Percentiles rank a stretch among this genome's conserved stretches.
Evolutionary conservation across 805 yeast genomes (phyloP).

Genomic region (Priceomyces melissophilus): DNA sequence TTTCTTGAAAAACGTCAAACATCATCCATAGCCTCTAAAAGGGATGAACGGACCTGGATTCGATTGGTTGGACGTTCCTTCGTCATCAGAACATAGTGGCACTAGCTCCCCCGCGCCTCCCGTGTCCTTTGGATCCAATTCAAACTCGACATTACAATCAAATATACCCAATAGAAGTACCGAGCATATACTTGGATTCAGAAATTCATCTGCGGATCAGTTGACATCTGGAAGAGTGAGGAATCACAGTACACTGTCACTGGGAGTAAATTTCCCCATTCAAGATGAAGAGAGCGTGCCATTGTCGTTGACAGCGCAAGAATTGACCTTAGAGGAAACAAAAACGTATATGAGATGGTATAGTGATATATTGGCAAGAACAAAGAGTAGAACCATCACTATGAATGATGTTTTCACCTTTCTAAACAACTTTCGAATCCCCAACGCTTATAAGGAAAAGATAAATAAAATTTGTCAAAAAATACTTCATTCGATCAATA

Average conservation of each 20-base stretch:
- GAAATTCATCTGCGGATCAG: constrained; percentile 13
- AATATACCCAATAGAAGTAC: constrained; percentile 1
- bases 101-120: constrained; percentile 12
- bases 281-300: constrained; percentile 43
- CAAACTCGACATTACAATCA: constrained; percentile 5
- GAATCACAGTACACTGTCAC: neutral
- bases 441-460: constrained; percentile 46
- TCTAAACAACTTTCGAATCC: constrained; percentile 69
- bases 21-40: neutral
- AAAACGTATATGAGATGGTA: constrained; percentile 93
- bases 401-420: constrained; percentile 78
- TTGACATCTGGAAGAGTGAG: neutral
- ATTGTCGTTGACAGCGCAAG: constrained; percentile 59
- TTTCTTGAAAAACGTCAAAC: no score
- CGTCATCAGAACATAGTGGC: constrained; percentile 9
- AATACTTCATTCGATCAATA: constrained; percentile 59
- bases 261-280: neutral
- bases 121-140: constrained; percentile 12
- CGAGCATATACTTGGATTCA: constrained; percentile 1
- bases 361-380: constrained; percentile 72
- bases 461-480: constrained; percentile 51
- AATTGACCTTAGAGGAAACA: constrained; percentile 72
- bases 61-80: constrained; percentile 48
- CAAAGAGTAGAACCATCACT: constrained; percentile 61
- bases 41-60: constrained; percentile 38